Evolutionary conservation across 805 yeast genomes (phyloP), one percentile per base, ranked within the genome.

Genomic region (Candida pseudofarinosa): DNA sequence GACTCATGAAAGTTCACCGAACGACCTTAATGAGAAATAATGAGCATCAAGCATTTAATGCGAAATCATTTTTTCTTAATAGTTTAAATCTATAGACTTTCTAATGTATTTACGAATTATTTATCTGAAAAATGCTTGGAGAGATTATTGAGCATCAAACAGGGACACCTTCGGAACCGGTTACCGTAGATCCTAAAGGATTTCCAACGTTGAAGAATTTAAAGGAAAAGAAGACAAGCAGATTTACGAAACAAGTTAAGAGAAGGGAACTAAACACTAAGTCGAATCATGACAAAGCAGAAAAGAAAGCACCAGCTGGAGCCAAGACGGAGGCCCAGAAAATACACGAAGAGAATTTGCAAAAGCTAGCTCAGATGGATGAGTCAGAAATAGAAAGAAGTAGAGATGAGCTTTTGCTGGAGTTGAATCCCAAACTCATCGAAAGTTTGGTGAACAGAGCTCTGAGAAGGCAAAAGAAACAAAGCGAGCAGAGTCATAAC

Each of bases 331-430:
- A 86, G 51, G 78, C 84, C 0, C 90, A 85, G 49, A 74, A 78
- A 55, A 87, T 89, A 17, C 91, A 88, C 58, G 58, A 76, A 43
- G 96, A 89, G 55, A 90, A 88, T 59, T 60, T 85, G 47, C 77
- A 80, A 32, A 69, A 73, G 33, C 58, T 90, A 42, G 66, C 79
- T 31, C 59, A 63, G 12, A 83, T 89, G 90, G 67, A 83, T 2
- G 73, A 70, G 1, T 83, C 77, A 14, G 88, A 89, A 54, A 74
- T 87, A 30, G 67, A 73, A 28, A 62, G 68, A 37, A 91, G 87
- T 50, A 73, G 79, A 48, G 76, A 77, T 48, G 95, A 88, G 52
- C 62, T 90, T 30, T 49, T 87, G 40, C 72, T 71, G n/a, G 69
- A 74, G 0, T 65, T 90, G 58, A 83, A 86, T 59, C 95, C 96